Percentiles rank a stretch among this genome's conserved stretches.
phyloP scores from a whole-genome alignment of 2,329 filamentous ascomycete genomes.

The Proliferodiscus dingleyae region DNA sequence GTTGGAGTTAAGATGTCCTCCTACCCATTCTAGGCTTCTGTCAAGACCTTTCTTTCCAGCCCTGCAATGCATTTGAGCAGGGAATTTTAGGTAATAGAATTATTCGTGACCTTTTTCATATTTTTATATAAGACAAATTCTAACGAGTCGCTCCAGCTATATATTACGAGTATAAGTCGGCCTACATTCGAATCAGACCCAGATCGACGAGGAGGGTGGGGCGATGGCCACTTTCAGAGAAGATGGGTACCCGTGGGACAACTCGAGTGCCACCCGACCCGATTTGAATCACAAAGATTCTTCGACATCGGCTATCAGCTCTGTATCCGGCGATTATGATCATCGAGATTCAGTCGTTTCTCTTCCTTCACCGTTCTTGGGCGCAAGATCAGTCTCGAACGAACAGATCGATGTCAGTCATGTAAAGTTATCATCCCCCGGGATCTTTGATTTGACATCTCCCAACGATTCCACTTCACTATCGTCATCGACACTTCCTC shows the following conservation, averaged over 20 bases:
- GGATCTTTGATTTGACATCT: conserved; percentile 9
- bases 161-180: neutral
- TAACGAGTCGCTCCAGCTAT: neutral
- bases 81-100: too few species aligned
- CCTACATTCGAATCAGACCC: neutral
- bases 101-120: too few species aligned
- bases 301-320: conserved; percentile 8
- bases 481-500: conserved; percentile 14
- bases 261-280: neutral
- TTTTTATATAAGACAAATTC: too few species aligned
- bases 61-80: too few species aligned
- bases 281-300: conserved; percentile 4
- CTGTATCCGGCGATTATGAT: conserved; percentile 6
- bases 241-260: conserved; percentile 19
- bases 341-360: conserved; percentile 20
- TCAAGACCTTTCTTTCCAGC: neutral
- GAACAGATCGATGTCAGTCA: conserved; percentile 26
- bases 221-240: conserved; percentile 19
- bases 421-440: conserved; percentile 17
- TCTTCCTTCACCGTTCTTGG: conserved; percentile 12
- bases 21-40: neutral
- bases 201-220: neutral
- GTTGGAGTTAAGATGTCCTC: neutral
- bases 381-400: conserved; percentile 7
- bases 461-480: conserved; percentile 9